Base-by-base conservation (phyloP, 805 yeast species). In the Saccharomycopsis olivae region DNA sequence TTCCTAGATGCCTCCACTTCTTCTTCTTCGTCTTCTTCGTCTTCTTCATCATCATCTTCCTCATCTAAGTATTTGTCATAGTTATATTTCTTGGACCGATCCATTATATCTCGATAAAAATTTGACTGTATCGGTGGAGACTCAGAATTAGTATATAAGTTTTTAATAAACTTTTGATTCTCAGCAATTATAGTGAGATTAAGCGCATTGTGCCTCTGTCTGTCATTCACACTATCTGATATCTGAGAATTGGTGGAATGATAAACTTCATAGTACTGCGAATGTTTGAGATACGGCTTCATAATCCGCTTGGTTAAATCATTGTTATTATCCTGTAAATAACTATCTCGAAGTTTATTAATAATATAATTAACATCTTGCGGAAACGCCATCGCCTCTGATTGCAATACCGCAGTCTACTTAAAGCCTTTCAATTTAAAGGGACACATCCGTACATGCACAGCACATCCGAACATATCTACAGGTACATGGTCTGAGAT, bases 71-170 rank as follows among this genome's bases (percentile, higher is more conserved):
- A 36, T 20, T 18, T 20, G 15, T 39, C 42, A 29, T 20, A 11
- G 35, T 8, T 29, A 6, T 6, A 29, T n/a, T 16, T 29, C 13
- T 29, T 16, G n/a, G n/a, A n/a, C n/a, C 6, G 27, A 19, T 35
- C 28, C 20, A 14, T 25, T 16, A 19, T 32, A 11, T 41, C 29
- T 27, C 30, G 21, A 27, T 38, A 44, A 30, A 44, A 41, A 29
- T 44, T 42, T 9, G 46, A 29, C 32, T 44, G 48, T 10, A 44
- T 44, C 4, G 43, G 46, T 2, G 48, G 48, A 8, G 45, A 41
- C 19, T 44, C 46, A 5, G 48, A 41, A 16, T 35, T 27, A 10
- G 30, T n/a, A 15, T 25, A 15, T 21, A 44, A 25, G 6, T 38
- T 41, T 1, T 44, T 46, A 15, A 41, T 33, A 15, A 20, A 27